Evolutionary conservation across 164 flowering plant species (phyloP), one percentile per base, ranked within the genome.

Genomic region (Aristolochia californica): DNA sequence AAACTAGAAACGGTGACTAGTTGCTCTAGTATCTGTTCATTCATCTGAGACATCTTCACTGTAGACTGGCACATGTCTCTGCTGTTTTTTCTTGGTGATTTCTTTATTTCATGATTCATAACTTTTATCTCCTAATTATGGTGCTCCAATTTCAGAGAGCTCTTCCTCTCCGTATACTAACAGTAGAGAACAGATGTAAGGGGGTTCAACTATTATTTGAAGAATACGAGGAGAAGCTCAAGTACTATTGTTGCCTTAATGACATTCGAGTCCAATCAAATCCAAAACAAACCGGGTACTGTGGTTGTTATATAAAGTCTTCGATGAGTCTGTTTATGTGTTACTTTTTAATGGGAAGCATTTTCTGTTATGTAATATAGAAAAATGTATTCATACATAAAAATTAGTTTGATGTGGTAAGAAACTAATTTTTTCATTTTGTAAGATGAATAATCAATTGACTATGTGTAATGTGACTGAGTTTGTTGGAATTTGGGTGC

Each of bases 201-300:
- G 97, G 94, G 2, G 80, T 84, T 4, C 83, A 84, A 56, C 75
- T 88, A 12, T 28, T 91, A 26, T 91, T 86, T 27, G 91, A 86
- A 44, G 91, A 86, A 63, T 91, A 85, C 62, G 68, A 60, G 15
- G 73, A 71, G 43, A 88, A 91, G 77, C 79, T 91, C 56, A 81
- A 76, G 66, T 52, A 57, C 58, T 91, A 91, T 56, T 91, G 89
- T 60, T 58, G 45, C 20, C 62, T 80, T 21, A 83, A 84, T 9
- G 91, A 85, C 64, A 58, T 81, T 43, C 89, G 64, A 58, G 55
- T 88, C 23, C 78, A 82, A 27, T 81, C 96, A 51, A 91, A 91
- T 72, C 98, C 98, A 10, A 87, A 74, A 71, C 85, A 83, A 67
- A 79, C 98, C 2, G 70, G 83, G 95, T 85, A 54, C 16, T 34